These are phyloP conservation scores for Chrysochromulina tobinii DNA, from an alignment of 78 protist species.

Conservation along the genomic window DNA sequence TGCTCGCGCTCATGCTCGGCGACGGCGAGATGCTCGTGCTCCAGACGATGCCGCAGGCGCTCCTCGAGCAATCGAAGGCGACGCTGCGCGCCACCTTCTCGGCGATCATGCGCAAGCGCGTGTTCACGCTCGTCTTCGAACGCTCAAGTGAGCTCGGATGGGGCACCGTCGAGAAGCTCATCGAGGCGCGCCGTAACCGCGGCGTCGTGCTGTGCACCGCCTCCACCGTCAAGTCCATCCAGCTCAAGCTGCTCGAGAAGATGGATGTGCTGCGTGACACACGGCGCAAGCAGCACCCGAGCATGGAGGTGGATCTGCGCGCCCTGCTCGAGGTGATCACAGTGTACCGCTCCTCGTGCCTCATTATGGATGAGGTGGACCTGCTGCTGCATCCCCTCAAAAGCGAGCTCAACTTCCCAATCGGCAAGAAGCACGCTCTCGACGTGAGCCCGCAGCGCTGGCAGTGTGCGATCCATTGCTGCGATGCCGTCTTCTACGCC, in stretches of 20 bases:
- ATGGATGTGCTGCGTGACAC: constrained; percentile 35
- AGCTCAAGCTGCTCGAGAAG: constrained; percentile 50
- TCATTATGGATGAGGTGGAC: constrained; percentile 72
- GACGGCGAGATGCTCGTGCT: constrained; percentile 46
- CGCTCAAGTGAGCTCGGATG: constrained; percentile 16
- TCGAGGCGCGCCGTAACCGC: constrained; percentile 16
- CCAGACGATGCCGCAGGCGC: constrained; percentile 64
- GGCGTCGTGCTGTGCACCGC: constrained; percentile 65
- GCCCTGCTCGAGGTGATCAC: not conserved
- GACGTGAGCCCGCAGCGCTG: constrained; percentile 46
- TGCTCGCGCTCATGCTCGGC: constrained; percentile 55
- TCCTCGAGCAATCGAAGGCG: constrained; percentile 54
- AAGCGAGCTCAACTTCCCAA: constrained; percentile 83
- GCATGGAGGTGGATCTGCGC: not conserved
- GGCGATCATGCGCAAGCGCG: constrained; percentile 52
- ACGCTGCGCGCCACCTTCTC: constrained; percentile 57
- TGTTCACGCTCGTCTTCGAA: constrained; percentile 58
- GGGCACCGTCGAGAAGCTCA: constrained; percentile 18
- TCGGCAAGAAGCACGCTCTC: constrained; percentile 55
- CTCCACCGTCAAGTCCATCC: constrained; percentile 45
- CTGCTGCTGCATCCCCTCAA: constrained; percentile 79
- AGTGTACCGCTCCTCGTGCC: constrained; percentile 23
- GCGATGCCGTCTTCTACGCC: constrained; percentile 29
- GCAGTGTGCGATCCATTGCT: constrained; percentile 30
- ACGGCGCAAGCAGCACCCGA: not conserved